Percentiles rank a stretch among this genome's conserved stretches.
phyloP scores from a whole-genome alignment of 2,329 filamentous ascomycete species.

The Colletotrichum agaves region DNA sequence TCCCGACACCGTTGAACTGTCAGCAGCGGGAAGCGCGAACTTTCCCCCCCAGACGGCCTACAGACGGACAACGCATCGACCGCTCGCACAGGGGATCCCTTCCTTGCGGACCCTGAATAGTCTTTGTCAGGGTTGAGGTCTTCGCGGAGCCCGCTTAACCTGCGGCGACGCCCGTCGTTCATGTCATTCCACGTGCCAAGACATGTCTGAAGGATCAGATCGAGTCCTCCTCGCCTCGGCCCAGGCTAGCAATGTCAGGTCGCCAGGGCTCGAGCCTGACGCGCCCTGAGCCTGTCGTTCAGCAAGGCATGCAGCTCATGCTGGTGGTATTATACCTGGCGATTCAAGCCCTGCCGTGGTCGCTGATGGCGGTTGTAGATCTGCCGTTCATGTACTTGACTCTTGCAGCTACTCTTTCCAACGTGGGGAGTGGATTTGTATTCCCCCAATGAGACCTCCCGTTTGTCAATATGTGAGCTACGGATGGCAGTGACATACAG shows the following conservation, averaged over 20 bases:
- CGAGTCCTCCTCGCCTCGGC: background rate
- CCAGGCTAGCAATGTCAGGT: background rate
- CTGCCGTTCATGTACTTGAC: background rate
- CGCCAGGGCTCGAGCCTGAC: slow-evolving; percentile 3
- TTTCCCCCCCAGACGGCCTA: slow-evolving; percentile 46
- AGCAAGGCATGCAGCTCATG: background rate
- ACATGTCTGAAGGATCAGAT: background rate
- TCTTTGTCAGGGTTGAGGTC: background rate
- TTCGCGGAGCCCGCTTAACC: slow-evolving; percentile 17
- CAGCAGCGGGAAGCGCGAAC: slow-evolving; percentile 41
- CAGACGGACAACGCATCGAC: slow-evolving; percentile 45
- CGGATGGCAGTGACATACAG: slow-evolving; percentile 12
- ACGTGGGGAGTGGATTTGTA: background rate
- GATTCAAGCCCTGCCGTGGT: background rate
- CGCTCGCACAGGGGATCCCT: slow-evolving; percentile 13
- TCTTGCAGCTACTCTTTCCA: background rate
- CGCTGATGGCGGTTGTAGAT: slow-evolving; percentile 6
- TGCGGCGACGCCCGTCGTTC: slow-evolving; percentile 5
- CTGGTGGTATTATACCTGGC: background rate
- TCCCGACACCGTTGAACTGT: background rate
- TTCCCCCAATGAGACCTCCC: background rate
- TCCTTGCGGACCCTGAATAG: slow-evolving; percentile 6
- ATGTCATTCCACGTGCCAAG: slow-evolving; percentile 10
- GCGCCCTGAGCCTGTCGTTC: background rate
- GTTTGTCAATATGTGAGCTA: background rate